Base-by-base conservation (phyloP, 768 basidiomycete species). In the Pleurotus ostreatus region DNA sequence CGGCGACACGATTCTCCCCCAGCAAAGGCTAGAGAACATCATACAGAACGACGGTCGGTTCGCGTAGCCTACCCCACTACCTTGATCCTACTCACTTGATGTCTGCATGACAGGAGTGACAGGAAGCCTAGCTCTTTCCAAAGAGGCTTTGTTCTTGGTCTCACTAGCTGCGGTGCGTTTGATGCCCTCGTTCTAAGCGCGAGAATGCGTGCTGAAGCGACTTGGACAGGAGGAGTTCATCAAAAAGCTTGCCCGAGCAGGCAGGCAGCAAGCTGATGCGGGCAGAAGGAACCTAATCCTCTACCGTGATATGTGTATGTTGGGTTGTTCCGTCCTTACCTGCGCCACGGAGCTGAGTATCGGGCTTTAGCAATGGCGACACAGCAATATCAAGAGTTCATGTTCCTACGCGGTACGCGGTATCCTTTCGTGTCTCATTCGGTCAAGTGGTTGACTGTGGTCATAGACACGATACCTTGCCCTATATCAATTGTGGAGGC, bases 201-300 rank as follows among this genome's bases (percentile, higher is more conserved):
- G 46, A 16, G 47, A 51, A 47, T 56, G 48, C 57, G 46, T 23
- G 30, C 8, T 34, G 30, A 34, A 60, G 44, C 51, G 58, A 54
- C 40, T 52, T 48, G 54, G 46, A 37, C 65, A 94, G 92, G 92
- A 94, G 72, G 89, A 92, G 65, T 94, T 93, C 66, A 81, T 94
- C 55, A 89, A 89, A 68, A 79, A 84, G 48, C 76, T 93, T 65
- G 78, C 83, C 15, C 81, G 82, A 66, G 84, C 85, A 22, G 88
- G 86, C 11, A 82, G 88, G 57, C 78, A 78, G 48, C 81, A 86
- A 64, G 88, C 89, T 8, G 73, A 73, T 57, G 73, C 77, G 15
- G 81, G 84, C 49, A 76, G 78, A 57, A 78, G 89, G 57, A 79
- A 75, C 55, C 74, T 71, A 18, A 74, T 93, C 9, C 78, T 80